Evolutionary conservation across 306 rosid species (phyloP).

Genomic region (Datisca glomerata): DNA sequence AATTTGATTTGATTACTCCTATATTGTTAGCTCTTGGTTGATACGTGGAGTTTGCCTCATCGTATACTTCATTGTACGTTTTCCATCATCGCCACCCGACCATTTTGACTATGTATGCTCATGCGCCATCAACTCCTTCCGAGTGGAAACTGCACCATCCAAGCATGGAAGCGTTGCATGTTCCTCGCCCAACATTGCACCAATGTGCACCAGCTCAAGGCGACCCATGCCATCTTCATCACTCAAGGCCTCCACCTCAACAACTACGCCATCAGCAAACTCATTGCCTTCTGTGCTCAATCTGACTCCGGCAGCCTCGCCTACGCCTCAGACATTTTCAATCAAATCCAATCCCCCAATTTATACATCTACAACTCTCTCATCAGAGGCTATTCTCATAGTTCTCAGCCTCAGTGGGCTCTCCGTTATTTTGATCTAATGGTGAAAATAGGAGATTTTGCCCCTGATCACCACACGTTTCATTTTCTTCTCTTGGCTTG

Average conservation of each 20-base stretch:
- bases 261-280: constrained; percentile 32
- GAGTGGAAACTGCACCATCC: constrained; percentile 1
- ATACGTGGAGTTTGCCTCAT: too few species aligned
- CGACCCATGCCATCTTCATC: constrained; percentile 31
- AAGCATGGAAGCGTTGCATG: constrained; percentile 32
- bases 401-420: constrained; percentile 19
- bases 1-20: too few species aligned
- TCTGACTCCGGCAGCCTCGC: constrained; percentile 19
- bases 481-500: constrained; percentile 27
- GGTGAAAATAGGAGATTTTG: constrained; percentile 5
- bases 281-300: constrained; percentile 24
- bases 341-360: constrained; percentile 17
- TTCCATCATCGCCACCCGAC: too few species aligned
- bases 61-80: too few species aligned
- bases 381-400: constrained; percentile 18
- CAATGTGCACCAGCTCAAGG: constrained; percentile 23
- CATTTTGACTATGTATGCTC: too few species aligned
- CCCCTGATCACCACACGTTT: constrained; percentile 20
- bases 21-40: too few species aligned
- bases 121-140: too few species aligned
- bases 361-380: constrained; percentile 24
- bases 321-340: constrained; percentile 21
- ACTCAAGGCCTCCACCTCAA: constrained; percentile 21
- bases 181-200: constrained; percentile 22
- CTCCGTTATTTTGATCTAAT: constrained; percentile 17